Conservation (phyloP, 768 basidiomycete species). For the Phanerochaete sordida region DNA sequence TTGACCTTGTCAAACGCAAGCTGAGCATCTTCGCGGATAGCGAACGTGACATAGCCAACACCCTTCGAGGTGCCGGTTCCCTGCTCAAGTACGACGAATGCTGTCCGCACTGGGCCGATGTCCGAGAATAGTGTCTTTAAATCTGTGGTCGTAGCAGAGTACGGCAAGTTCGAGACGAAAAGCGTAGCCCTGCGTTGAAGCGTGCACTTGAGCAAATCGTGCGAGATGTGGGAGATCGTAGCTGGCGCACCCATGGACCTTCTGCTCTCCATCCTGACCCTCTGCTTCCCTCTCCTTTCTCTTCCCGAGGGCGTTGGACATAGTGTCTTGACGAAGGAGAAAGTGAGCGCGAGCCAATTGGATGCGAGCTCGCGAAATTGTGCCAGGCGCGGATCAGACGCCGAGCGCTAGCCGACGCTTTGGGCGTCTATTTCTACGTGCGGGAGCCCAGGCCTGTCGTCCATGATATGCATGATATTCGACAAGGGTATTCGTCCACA, state of each 20-base stretch:
- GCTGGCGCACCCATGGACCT: conserved; percentile 32
- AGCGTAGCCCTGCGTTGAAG: conserved; percentile 61
- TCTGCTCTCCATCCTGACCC: conserved; percentile 1
- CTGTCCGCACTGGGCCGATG: conserved; percentile 89
- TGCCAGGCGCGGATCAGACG: background rate
- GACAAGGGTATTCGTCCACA: too few relatives aligned
- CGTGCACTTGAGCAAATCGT: background rate
- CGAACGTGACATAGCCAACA: conserved; percentile 94
- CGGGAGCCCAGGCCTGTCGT: too few relatives aligned
- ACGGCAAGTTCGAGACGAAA: conserved; percentile 92
- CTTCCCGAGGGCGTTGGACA: conserved; percentile 33
- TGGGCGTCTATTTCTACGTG: conserved; percentile 1
- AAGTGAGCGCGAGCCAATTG: background rate
- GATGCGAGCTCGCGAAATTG: background rate
- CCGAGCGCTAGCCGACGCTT: too few relatives aligned
- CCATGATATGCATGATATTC: too few relatives aligned
- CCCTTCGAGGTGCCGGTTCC: conserved; percentile 81
- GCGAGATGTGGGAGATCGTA: background rate
- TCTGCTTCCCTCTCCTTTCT: conserved; percentile 39
- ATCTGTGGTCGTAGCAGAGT: conserved; percentile 85
- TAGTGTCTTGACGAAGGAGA: background rate
- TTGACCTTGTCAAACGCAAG: conserved; percentile 61
- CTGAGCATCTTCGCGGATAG: conserved; percentile 85
- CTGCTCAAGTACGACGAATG: conserved; percentile 86
- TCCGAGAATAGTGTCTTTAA: conserved; percentile 93